These are phyloP conservation scores for Crithidia mellificae DNA, from an alignment of 208 protist genomes.

Conservation along the genomic window DNA sequence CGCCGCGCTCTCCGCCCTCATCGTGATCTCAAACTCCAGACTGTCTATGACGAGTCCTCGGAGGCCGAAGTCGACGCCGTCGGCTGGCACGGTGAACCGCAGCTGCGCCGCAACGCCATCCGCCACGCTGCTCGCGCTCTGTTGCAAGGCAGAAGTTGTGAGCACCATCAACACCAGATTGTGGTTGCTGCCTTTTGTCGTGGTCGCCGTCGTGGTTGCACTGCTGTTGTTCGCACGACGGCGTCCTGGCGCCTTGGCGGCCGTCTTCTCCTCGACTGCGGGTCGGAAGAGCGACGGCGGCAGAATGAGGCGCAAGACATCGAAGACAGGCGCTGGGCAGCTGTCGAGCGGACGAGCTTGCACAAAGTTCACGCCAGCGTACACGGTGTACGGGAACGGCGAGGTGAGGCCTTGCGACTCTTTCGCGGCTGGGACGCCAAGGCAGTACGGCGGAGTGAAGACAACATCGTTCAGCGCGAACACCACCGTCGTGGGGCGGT, in stretches of 20 bases:
- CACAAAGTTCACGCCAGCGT: constrained; percentile 80
- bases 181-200: neutral
- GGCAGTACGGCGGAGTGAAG: constrained; percentile 59
- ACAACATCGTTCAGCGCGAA: constrained; percentile 75
- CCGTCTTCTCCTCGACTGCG: constrained; percentile 16
- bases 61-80: constrained; percentile 48
- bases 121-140: constrained; percentile 20
- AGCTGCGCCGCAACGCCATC: constrained; percentile 34
- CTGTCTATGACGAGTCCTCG: constrained; percentile 45
- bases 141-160: constrained; percentile 28
- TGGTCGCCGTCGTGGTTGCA: neutral
- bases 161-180: constrained; percentile 45
- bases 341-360: constrained; percentile 40
- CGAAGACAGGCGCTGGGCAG: constrained; percentile 65
- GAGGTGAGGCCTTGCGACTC: constrained; percentile 40
- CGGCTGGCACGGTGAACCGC: constrained; percentile 69
- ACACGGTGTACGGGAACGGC: constrained; percentile 54
- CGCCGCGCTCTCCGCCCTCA: constrained; percentile 2
- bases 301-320: constrained; percentile 51
- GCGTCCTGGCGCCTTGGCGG: neutral
- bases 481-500: constrained; percentile 36
- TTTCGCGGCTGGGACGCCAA: constrained; percentile 40
- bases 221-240: neutral
- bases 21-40: constrained; percentile 69
- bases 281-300: constrained; percentile 37